Conservation (phyloP, 805 yeast species). For the Yarrowia sp. region DNA sequence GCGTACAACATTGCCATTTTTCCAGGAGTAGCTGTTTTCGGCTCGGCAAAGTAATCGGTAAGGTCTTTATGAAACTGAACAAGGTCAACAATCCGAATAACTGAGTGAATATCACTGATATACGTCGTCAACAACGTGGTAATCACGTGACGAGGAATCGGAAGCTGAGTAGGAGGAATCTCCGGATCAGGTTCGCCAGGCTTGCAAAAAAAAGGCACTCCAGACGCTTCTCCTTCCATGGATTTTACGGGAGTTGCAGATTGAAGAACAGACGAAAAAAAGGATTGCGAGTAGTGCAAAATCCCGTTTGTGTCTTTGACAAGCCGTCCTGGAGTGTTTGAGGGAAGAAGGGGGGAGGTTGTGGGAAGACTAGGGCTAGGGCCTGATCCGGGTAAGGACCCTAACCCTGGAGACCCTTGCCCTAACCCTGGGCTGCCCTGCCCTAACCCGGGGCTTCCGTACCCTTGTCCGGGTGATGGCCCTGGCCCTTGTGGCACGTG, state of each 20-base stretch:
- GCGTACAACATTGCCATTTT: constrained; percentile 9
- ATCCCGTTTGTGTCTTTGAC: neutral
- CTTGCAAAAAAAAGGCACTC: constrained; percentile 8
- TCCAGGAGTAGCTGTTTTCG: neutral
- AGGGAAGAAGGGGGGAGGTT: neutral
- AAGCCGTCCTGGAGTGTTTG: neutral
- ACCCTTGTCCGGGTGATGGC: neutral
- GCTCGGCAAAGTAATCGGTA: neutral
- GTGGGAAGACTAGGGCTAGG: neutral
- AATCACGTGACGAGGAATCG: neutral
- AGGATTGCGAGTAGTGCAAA: constrained; percentile 20
- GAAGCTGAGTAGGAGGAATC: neutral
- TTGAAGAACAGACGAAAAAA: neutral
- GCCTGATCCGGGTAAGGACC: neutral
- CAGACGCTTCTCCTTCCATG: constrained; percentile 10
- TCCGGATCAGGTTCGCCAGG: neutral
- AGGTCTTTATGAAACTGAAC: neutral
- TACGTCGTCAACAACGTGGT: neutral
- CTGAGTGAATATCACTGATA: constrained; percentile 5
- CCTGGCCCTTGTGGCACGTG: neutral
- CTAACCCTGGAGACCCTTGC: neutral
- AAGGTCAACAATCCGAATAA: constrained; percentile 10
- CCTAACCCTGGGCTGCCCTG: neutral
- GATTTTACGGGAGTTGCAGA: constrained; percentile 9
- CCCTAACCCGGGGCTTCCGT: neutral